Evolutionary conservation across 176 grass and related monocot species (phyloP).

Genomic region (Rhynchospora tenuis): DNA sequence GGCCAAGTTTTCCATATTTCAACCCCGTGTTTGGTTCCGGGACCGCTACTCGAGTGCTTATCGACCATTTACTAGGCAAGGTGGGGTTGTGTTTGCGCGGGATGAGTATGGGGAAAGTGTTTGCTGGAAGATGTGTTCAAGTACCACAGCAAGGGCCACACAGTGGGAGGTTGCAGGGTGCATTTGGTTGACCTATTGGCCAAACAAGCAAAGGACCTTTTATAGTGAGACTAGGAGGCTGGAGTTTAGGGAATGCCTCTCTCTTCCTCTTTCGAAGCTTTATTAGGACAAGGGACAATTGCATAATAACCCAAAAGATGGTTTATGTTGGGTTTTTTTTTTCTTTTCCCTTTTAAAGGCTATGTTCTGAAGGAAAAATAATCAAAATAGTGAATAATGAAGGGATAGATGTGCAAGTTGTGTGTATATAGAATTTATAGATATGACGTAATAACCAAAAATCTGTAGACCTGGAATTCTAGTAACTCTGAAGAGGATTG

Average conservation of each 20-base stretch:
- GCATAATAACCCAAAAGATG: no score
- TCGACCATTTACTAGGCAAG: conserved; percentile 76
- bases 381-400: background rate
- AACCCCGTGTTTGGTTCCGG: conserved; percentile 68
- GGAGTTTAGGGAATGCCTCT: conserved; percentile 65
- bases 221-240: conserved; percentile 67
- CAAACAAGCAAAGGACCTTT: conserved; percentile 78
- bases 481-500: no score
- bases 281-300: conserved; percentile 5
- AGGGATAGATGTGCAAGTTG: background rate
- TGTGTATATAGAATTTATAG: background rate
- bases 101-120: conserved; percentile 90
- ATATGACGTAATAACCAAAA: background rate
- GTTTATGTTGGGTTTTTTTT: no score
- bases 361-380: background rate
- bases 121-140: conserved; percentile 61
- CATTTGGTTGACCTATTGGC: conserved; percentile 93
- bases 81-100: conserved; percentile 63
- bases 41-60: conserved; percentile 61
- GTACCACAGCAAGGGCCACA: conserved; percentile 49
- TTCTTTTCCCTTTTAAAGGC: no score
- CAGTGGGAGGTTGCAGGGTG: conserved; percentile 69
- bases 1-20: conserved; percentile 64
- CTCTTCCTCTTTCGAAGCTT: conserved; percentile 48
- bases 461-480: background rate